Evolutionary conservation across 768 basidiomycete species (phyloP), one percentile per base, ranked within the genome.

Genomic region (Lactarius tabidus): DNA sequence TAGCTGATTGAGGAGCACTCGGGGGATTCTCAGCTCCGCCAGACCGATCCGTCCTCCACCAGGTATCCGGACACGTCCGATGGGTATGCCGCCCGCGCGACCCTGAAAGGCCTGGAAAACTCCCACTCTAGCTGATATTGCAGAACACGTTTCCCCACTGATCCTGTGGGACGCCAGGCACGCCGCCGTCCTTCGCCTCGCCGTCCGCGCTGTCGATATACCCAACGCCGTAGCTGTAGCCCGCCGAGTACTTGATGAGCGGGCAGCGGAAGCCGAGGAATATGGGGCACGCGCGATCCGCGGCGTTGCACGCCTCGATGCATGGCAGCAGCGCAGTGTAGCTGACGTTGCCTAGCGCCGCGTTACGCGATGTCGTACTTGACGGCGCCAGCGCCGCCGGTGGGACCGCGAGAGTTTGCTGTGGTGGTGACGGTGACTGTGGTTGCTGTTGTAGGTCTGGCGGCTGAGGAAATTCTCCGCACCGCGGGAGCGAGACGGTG

Each of bases 141-240:
- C 90, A 93, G 87, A 88, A 92, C 31, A 90, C 82, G 69, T 90
- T 89, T 31, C 91, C 91, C 78, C 79, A 92, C 60, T 71, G 73
- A 74, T 93, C 90, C 72, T 87, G 84, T 29, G 83, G 77, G 7
- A 62, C 73, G 0, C 87, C 87, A 0, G 85, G 82, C 17, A 71
- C 59, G 2, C 90, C 90, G 5, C 74, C 72, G 0, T 80, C 80
- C 55, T 80, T 67, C 41, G 76, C 77, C 0, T 84, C 85, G 8
- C 76, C 76, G 41, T 78, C 75, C 8, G 75, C 79, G 33, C 79
- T 77, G 71, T 93, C 91, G 15, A 90, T 77, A 71, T 81, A 91
- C 0, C 91, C 91, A 20, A 91, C 84, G 2, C 88, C 91, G 70
- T 93, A 93, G 72, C 87, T 91, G 51, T 73, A 73, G 5, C 75